Base-by-base conservation (phyloP, 2,329 filamentous ascomycete genomes). In the Grosmannia serpens region DNA sequence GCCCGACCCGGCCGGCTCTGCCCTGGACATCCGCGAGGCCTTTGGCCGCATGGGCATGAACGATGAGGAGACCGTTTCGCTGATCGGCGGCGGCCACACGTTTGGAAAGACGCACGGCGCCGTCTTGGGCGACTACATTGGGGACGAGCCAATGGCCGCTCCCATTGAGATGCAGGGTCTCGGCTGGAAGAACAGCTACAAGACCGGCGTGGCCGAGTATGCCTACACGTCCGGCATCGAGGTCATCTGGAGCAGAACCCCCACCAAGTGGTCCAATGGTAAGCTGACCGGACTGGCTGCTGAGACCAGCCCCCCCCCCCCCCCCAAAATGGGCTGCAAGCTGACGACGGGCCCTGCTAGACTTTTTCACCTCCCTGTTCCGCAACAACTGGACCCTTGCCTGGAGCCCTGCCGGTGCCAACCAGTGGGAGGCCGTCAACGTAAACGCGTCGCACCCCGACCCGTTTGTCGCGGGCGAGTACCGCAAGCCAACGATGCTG, bases 51-150 rank as follows among this genome's bases (percentile, higher is more conserved):
- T 91, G 87, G 87, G 84, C 61, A 91, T 91, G 88, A 83, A 88
- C 68, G 86, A 91, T 68, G 84, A 88, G 72, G 88, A 91, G 77
- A 91, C 88, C 0, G 87, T 88, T 57, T 87, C 88, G 15, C 74
- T 91, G 51, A 91, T 91, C 68, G 85, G 84, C 35, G 88, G 88
- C 67, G 88, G 88, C 47, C 88, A 91, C 76, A 79, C 83, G 24
- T 89, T 91, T 65, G 88, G 88, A 66, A 91, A 91, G 80, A 89
- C 87, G 0, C 88, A 91, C 71, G 88, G 88, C 65, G 88, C 88
- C 35, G 87, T 74, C 58, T 74, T 82, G 17, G 73, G 78, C 13
- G 78, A 80, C 62, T 79, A 89, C 65, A 78, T 89, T 53, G 86
- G 85, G 56, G 71, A 75, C n/a, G 88, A 88, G 70, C 88, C 88